Conservation (phyloP, 441 rosid species). For the Theobroma grandiflorum region DNA sequence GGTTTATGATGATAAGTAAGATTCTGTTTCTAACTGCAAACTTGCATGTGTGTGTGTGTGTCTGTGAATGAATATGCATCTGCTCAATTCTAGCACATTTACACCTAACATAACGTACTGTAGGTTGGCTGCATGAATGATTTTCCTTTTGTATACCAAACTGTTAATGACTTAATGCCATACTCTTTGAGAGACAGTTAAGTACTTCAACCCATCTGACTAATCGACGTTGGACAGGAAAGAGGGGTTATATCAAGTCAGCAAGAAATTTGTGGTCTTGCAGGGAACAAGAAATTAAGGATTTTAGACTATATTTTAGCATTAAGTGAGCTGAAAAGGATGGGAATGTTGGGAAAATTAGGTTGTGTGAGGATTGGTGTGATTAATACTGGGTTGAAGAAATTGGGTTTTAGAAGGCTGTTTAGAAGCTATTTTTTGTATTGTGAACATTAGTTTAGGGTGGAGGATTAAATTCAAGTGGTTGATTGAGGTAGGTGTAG, state of each 20-base stretch:
- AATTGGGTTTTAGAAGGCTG: neutral
- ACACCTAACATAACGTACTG: neutral
- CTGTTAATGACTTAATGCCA: neutral
- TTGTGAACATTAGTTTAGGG: neutral
- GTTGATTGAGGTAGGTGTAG: neutral
- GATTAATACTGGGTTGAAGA: neutral
- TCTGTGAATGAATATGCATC: neutral
- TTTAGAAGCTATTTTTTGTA: neutral
- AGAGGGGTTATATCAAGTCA: neutral
- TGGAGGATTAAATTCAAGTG: neutral
- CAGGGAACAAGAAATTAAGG: neutral
- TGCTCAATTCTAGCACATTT: neutral
- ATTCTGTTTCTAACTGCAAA: neutral
- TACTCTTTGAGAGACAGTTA: neutral
- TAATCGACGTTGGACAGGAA: neutral
- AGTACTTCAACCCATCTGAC: neutral
- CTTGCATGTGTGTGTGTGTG: neutral
- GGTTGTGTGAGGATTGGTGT: neutral
- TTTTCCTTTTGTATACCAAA: neutral
- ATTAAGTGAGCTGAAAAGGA: neutral
- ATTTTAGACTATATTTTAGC: neutral
- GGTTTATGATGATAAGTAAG: slow-evolving; percentile 85
- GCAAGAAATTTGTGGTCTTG: neutral
- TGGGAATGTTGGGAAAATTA: neutral
- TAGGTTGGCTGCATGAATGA: neutral